Percentiles rank a stretch among this genome's conserved stretches.
phyloP scores from a whole-genome alignment of 805 yeast species.

The Metschnikowia picachoensis region DNA sequence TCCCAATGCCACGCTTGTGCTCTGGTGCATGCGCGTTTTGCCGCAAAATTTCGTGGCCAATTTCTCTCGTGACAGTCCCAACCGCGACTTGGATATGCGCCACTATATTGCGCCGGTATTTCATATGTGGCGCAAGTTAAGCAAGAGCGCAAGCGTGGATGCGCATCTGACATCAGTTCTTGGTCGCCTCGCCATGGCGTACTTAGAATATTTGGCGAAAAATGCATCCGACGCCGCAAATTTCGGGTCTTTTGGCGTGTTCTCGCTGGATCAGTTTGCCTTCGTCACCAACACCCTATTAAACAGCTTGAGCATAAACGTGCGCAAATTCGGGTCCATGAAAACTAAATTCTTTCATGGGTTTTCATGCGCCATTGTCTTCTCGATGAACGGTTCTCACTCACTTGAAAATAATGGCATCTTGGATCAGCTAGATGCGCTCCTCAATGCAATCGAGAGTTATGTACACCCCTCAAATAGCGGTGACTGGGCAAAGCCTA shows the following conservation, averaged over 20 bases:
- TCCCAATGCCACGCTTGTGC: slow-evolving; percentile 47
- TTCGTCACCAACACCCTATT: slow-evolving; percentile 54
- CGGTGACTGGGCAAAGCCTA: slow-evolving; percentile 81
- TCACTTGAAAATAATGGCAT: slow-evolving; percentile 43
- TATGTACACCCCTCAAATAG: slow-evolving; percentile 88
- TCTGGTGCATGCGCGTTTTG: slow-evolving; percentile 51
- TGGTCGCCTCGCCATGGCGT: slow-evolving; percentile 54
- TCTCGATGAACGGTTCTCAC: slow-evolving; percentile 54
- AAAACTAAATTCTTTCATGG: slow-evolving; percentile 41
- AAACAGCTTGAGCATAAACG: slow-evolving; percentile 44
- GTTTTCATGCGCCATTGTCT: slow-evolving; percentile 46
- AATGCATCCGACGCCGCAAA: slow-evolving; percentile 17
- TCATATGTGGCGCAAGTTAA: slow-evolving; percentile 63
- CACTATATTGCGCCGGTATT: slow-evolving; percentile 65
- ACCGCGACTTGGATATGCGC: slow-evolving; percentile 37
- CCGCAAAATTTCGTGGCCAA: slow-evolving; percentile 42
- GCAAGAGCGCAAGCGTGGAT: slow-evolving; percentile 50
- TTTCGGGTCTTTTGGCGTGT: slow-evolving; percentile 58
- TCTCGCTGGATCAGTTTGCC: slow-evolving; percentile 58
- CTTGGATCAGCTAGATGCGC: slow-evolving; percentile 47
- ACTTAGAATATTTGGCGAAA: slow-evolving; percentile 30
- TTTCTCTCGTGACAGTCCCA: slow-evolving; percentile 20
- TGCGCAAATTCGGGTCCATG: slow-evolving; percentile 43
- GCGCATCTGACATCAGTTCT: slow-evolving; percentile 60
- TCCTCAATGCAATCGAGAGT: slow-evolving; percentile 70